Base-by-base conservation (phyloP, 345 rosid genomes). In the sweet orange (Citrus sinensis) region DNA sequence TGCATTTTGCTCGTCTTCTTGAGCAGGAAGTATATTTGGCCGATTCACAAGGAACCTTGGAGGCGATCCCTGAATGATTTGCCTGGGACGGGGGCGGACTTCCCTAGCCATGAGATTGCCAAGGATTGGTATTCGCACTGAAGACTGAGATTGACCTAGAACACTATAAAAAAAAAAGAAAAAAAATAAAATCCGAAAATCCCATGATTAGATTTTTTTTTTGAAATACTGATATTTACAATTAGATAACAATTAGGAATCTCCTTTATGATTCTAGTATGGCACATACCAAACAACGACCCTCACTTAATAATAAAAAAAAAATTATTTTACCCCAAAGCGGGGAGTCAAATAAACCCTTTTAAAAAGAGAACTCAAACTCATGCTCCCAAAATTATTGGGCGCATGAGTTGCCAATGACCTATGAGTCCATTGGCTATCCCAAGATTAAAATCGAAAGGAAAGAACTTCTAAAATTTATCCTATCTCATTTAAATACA, bases 1-100 rank as follows among this genome's bases (percentile, higher is more conserved):
- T 24, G 76, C 29, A 4, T 70, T 80, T 78, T 89, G 88, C 74
- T 83, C 85, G 4, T 78, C 89, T 73, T 66, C 78, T 7, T 24
- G 63, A 20, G 64, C 40, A 17, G 81, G 34, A 58, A 5, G 83
- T 24, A 72, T 20, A 70, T 11, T 76, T 16, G 35, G 55, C 40
- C 24, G 85, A 73, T 24, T 46, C 0, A n/a, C 7, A 35, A 35
- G 1, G 42, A 39, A 19, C 34, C 80, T 17, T 70, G 74, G 80
- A 76, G 82, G 77, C 19, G 86, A 6, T n/a, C 34, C 72, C 34
- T 17, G 79, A 61, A 75, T 58, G 35, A 74, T 42, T 65, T 16
- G 67, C 34, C 71, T 60, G 16, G 68, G 68, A 37, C 34, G 27
- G 19, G 74, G 77, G 19, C 7, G 39, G 61, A 30, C 13, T 17